Conservation (phyloP, 2,329 filamentous ascomycete genomes). For the Ascochyta rabiei region DNA sequence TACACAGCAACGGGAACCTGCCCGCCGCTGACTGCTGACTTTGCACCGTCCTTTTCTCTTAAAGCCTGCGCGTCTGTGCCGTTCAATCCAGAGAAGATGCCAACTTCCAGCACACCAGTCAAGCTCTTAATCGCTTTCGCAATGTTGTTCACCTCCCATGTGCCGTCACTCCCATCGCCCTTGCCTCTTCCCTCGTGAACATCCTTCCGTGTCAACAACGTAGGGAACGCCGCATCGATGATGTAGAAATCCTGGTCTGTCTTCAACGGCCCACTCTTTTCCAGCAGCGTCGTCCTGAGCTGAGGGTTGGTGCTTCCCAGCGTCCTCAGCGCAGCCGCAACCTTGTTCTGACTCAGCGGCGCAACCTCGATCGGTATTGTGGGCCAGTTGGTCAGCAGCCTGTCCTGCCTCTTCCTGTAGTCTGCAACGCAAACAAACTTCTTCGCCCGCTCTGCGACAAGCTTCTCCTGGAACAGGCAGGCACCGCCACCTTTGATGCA, state of each 20-base stretch:
- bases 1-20: slow-evolving; percentile 94
- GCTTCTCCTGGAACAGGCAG: slow-evolving; percentile 97
- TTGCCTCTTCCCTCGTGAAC: slow-evolving; percentile 51
- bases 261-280: slow-evolving; percentile 81
- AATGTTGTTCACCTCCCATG: slow-evolving; percentile 81
- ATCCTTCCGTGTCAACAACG: slow-evolving; percentile 70
- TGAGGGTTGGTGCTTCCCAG: slow-evolving; percentile 75
- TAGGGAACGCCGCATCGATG: slow-evolving; percentile 85
- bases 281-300: slow-evolving; percentile 73
- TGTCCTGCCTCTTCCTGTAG: slow-evolving; percentile 83
- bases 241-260: slow-evolving; percentile 90
- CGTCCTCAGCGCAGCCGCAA: slow-evolving; percentile 72
- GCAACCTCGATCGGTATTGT: slow-evolving; percentile 92
- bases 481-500: slow-evolving; percentile 97
- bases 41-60: slow-evolving; percentile 29
- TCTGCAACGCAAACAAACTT: slow-evolving; percentile 91
- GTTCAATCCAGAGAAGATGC: slow-evolving; percentile 84
- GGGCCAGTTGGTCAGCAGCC: slow-evolving; percentile 78
- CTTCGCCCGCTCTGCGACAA: slow-evolving; percentile 82
- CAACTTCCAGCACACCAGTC: slow-evolving; percentile 88
- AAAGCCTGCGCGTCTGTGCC: slow-evolving; percentile 69
- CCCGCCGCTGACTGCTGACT: slow-evolving; percentile 59
- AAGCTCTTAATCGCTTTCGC: slow-evolving; percentile 78
- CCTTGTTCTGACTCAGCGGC: slow-evolving; percentile 78
- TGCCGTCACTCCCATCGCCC: slow-evolving; percentile 65